Conservation (phyloP, 768 basidiomycete genomes). For the Trametes meyenii region DNA sequence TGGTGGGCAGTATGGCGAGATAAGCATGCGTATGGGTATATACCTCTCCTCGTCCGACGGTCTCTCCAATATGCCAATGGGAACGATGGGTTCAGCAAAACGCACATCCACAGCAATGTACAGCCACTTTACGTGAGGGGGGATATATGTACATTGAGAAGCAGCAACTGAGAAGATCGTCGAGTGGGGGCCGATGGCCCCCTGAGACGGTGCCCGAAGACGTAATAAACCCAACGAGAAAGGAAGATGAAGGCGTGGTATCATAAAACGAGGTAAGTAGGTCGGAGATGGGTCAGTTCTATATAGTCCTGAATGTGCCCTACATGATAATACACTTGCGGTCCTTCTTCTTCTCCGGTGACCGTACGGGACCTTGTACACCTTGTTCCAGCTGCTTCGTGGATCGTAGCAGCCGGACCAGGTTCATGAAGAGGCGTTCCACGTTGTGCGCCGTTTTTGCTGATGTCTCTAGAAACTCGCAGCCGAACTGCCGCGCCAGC, state of each 20-base stretch:
- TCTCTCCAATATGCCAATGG: neutral
- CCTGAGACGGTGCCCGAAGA: slow-evolving; percentile 30
- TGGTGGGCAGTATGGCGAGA: neutral
- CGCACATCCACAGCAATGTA: slow-evolving; percentile 25
- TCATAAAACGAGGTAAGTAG: slow-evolving; percentile 77
- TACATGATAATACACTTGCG: slow-evolving; percentile 81
- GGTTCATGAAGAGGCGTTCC: slow-evolving; percentile 84
- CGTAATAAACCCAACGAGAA: slow-evolving; percentile 33
- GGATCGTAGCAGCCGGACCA: slow-evolving; percentile 82
- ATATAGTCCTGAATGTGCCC: slow-evolving; percentile 70
- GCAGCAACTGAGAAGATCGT: slow-evolving; percentile 24
- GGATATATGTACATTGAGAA: slow-evolving; percentile 35
- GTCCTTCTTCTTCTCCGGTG: slow-evolving; percentile 45
- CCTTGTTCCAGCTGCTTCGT: slow-evolving; percentile 59
- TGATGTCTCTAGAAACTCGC: slow-evolving; percentile 95
- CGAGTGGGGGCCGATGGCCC: slow-evolving; percentile 21
- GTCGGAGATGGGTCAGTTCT: slow-evolving; percentile 54
- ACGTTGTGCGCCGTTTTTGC: slow-evolving; percentile 95
- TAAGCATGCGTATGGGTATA: neutral
- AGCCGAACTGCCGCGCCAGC: slow-evolving; percentile 82
- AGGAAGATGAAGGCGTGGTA: slow-evolving; percentile 61
- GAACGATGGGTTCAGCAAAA: slow-evolving; percentile 4
- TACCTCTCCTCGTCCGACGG: neutral
- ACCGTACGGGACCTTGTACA: slow-evolving; percentile 29
- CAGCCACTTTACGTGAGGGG: slow-evolving; percentile 22